phyloP scores from a whole-genome alignment of 139 green algal species.

The Volvox africanus region DNA sequence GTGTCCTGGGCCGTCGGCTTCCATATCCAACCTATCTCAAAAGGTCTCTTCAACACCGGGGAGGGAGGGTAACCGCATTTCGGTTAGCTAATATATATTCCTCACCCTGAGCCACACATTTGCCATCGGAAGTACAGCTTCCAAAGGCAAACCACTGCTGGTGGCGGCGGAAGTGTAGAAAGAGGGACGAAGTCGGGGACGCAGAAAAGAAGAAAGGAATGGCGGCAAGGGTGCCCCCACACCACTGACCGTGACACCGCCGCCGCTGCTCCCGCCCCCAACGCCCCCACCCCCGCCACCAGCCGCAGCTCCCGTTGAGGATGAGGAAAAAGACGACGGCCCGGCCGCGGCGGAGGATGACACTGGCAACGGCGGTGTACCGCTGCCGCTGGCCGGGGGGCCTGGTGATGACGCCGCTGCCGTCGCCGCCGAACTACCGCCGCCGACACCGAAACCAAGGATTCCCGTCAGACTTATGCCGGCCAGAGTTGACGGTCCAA shows the following conservation, averaged over 20 bases:
- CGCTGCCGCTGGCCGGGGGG: too few relatives aligned
- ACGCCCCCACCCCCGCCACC: not conserved
- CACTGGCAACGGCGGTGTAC: conserved; percentile 13
- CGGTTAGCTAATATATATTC: too few relatives aligned
- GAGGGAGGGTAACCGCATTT: too few relatives aligned
- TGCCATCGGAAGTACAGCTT: conserved; percentile 15
- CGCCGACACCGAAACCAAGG: not conserved
- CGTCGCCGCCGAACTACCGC: not conserved
- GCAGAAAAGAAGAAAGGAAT: conserved; percentile 28
- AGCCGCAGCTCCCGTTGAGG: not conserved
- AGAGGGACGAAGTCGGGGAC: conserved; percentile 18
- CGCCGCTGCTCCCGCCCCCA: too few relatives aligned
- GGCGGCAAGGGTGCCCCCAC: conserved; percentile 7
- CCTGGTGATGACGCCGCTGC: not conserved
- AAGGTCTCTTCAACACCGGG: too few relatives aligned
- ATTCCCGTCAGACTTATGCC: not conserved
- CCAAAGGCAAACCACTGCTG: not conserved
- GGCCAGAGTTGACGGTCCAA: not conserved
- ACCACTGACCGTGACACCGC: not conserved
- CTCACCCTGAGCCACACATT: conserved; percentile 37
- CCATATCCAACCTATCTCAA: too few relatives aligned
- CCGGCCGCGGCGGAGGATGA: conserved; percentile 19
- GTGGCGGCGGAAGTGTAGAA: not conserved
- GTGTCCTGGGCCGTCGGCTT: too few relatives aligned
- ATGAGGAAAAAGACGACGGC: conserved; percentile 13